A percentile compares a stretch with the other conserved stretches of the same genome.
Conservation (phyloP, 192 early-diverging fungal species). For the Chytriomyces hyalinus region DNA sequence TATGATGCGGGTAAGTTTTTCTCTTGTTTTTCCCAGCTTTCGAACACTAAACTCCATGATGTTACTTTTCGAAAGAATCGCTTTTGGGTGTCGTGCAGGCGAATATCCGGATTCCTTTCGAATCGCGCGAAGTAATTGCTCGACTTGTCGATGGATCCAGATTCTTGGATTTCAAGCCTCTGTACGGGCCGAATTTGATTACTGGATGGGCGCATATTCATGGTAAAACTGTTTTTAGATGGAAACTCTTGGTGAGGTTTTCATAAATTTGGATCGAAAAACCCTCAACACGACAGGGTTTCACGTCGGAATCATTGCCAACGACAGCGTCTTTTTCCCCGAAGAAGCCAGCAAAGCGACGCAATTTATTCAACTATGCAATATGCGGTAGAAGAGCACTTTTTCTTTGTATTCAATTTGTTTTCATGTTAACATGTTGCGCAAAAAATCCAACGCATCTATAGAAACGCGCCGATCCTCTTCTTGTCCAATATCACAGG, state of each 20-base stretch:
- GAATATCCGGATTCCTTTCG: constrained; percentile 69
- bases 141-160: constrained; percentile 71
- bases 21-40: not conserved
- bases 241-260: not conserved
- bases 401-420: not conserved
- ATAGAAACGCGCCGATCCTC: constrained; percentile 61
- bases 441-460: not conserved
- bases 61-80: constrained; percentile 49
- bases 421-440: not conserved
- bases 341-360: constrained; percentile 72
- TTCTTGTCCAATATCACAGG: constrained; percentile 75
- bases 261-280: too few relatives aligned
- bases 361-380: constrained; percentile 72
- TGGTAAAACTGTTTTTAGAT: constrained; percentile 33
- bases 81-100: constrained; percentile 68
- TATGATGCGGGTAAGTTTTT: constrained; percentile 53
- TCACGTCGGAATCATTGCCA: constrained; percentile 70
- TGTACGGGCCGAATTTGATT: constrained; percentile 68
- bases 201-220: constrained; percentile 71
- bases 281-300: constrained; percentile 36
- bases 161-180: constrained; percentile 68
- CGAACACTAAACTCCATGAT: not conserved
- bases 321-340: constrained; percentile 68
- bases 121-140: constrained; percentile 68
- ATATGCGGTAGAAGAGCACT: constrained; percentile 43